phyloP scores from a whole-genome alignment of 1,284 basidiomycete genomes.

The Cystobasidium pallidum region DNA sequence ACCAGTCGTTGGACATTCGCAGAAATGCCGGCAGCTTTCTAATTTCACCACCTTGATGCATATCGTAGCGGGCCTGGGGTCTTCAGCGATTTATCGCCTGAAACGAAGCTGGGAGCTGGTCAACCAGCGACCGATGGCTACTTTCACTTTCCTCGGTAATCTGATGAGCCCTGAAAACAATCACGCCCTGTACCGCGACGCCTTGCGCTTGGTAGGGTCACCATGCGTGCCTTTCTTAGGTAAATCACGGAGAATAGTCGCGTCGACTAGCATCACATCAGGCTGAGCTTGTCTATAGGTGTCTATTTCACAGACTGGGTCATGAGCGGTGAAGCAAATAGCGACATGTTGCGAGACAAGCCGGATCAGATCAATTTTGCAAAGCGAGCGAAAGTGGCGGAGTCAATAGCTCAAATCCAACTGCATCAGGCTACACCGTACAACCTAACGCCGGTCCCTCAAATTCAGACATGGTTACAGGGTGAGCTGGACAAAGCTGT shows the following conservation, averaged over 20 bases:
- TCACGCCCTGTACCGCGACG: slow-evolving; percentile 86
- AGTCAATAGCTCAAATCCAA: slow-evolving; percentile 94
- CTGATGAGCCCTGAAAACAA: slow-evolving; percentile 68
- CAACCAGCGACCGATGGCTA: slow-evolving; percentile 61
- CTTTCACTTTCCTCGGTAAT: slow-evolving; percentile 52
- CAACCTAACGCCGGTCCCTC: slow-evolving; percentile 73
- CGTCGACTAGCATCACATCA: not conserved
- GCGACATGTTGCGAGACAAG: slow-evolving; percentile 70
- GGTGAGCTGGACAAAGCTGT: slow-evolving; percentile 25
- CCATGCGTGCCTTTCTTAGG: slow-evolving; percentile 98
- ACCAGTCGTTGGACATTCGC: not conserved
- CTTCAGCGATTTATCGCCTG: slow-evolving; percentile 86
- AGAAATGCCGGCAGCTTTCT: slow-evolving; percentile 86
- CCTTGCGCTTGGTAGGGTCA: slow-evolving; percentile 80
- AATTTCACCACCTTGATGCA: slow-evolving; percentile 97
- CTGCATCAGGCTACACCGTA: slow-evolving; percentile 90
- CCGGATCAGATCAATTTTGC: slow-evolving; percentile 86
- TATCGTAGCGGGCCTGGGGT: slow-evolving; percentile 92
- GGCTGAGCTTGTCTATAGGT: slow-evolving; percentile 61
- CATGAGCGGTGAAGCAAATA: slow-evolving; percentile 98
- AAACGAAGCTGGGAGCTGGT: slow-evolving; percentile 96
- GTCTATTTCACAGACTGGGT: slow-evolving; percentile 94
- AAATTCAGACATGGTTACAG: slow-evolving; percentile 62
- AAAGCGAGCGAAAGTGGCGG: slow-evolving; percentile 89
- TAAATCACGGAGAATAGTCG: slow-evolving; percentile 57